Conservation (phyloP, 1,284 basidiomycete genomes). For the Irpex sp. region DNA sequence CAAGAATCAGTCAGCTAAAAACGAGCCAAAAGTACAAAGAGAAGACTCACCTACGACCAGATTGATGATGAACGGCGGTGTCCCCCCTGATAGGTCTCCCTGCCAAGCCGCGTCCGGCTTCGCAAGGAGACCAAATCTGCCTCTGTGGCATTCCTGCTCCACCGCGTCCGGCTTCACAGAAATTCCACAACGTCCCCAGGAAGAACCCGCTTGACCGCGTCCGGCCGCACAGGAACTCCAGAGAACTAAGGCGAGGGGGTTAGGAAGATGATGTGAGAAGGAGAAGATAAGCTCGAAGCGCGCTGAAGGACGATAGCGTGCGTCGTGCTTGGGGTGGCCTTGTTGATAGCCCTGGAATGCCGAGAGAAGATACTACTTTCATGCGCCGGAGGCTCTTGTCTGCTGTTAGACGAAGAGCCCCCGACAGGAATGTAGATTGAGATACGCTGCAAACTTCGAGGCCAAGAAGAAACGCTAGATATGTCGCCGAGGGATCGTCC, state of each 20-base stretch:
- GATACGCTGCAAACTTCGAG: neutral
- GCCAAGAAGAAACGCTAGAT: no score
- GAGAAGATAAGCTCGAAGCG: neutral
- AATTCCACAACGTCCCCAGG: neutral
- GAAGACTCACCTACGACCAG: neutral
- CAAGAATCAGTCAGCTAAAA: neutral
- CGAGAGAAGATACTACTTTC: no score
- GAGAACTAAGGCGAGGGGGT: neutral
- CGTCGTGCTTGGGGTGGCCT: neutral
- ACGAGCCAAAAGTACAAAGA: neutral
- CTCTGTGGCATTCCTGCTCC: neutral
- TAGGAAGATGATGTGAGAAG: neutral
- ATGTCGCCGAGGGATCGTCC: neutral
- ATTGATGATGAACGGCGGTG: neutral
- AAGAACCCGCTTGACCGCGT: neutral
- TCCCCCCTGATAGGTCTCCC: neutral
- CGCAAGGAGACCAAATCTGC: neutral
- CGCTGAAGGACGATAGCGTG: neutral
- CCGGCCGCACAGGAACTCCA: neutral
- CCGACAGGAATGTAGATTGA: neutral
- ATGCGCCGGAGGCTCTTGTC: neutral
- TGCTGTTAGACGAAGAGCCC: neutral
- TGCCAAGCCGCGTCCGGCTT: neutral
- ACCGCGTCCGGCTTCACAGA: neutral
- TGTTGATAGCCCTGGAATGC: no score